A percentile compares a stretch with the other conserved stretches of the same genome.
phyloP scores from a whole-genome alignment of 225 moss, liverwort and hornwort species.

The Neckera pumila region DNA sequence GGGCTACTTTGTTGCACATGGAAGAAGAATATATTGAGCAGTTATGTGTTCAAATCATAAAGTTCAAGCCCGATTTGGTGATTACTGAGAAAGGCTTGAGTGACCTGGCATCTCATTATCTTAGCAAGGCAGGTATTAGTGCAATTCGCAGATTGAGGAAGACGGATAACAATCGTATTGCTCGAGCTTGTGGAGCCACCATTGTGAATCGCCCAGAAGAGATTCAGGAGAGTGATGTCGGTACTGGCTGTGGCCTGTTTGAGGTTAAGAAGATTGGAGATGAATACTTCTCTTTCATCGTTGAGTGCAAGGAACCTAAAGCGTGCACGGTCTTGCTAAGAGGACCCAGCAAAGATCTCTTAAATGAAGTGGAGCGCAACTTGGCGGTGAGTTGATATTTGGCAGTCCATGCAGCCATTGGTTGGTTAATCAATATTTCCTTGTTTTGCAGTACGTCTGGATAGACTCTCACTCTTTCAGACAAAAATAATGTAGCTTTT shows the following conservation, averaged over 20 bases:
- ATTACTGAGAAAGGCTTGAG: constrained; percentile 94
- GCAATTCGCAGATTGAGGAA: constrained; percentile 83
- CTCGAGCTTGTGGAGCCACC: constrained; percentile 81
- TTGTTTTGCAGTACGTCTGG: neutral
- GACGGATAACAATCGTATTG: constrained; percentile 87
- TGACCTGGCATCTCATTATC: constrained; percentile 77
- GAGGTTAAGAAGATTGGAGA: constrained; percentile 88
- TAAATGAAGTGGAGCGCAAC: constrained; percentile 91
- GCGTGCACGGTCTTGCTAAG: constrained; percentile 78
- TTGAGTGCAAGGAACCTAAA: constrained; percentile 76
- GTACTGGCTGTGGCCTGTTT: constrained; percentile 68
- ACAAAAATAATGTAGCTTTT: neutral
- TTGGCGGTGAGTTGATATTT: constrained; percentile 44
- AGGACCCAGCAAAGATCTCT: constrained; percentile 85
- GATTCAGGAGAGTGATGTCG: constrained; percentile 79
- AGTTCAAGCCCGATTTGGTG: constrained; percentile 81
- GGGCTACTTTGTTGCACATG: constrained; percentile 76
- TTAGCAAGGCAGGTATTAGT: constrained; percentile 80
- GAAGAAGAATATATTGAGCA: constrained; percentile 85
- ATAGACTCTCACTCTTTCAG: neutral
- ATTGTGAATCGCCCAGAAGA: constrained; percentile 87
- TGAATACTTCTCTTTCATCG: constrained; percentile 77
- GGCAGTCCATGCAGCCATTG: neutral
- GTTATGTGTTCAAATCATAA: constrained; percentile 73
- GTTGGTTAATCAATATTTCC: neutral